These are phyloP conservation scores for Microbotryum scabiosae DNA, from an alignment of 1,284 basidiomycete genomes.

Conservation along the genomic window DNA sequence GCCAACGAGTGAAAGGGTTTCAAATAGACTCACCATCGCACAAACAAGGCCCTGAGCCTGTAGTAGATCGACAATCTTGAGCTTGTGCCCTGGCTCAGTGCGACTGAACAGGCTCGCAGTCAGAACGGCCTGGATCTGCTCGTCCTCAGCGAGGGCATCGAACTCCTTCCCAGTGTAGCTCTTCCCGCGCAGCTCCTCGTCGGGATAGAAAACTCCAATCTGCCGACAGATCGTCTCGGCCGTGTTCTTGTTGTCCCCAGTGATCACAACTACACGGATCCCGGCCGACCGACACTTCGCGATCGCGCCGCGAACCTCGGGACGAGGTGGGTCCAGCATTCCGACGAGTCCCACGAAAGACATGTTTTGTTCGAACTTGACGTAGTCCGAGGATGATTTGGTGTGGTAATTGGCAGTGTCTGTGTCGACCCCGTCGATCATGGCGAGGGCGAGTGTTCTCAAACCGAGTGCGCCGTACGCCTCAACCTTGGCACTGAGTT, in stretches of 20 bases:
- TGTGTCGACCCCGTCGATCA: slow-evolving; percentile 65
- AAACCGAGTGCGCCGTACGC: slow-evolving; percentile 74
- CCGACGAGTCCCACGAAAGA: slow-evolving; percentile 92
- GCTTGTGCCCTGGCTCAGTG: slow-evolving; percentile 93
- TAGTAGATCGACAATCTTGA: slow-evolving; percentile 87
- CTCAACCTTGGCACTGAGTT: slow-evolving; percentile 54
- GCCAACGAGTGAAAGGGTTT: neutral
- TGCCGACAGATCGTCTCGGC: slow-evolving; percentile 94
- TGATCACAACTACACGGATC: slow-evolving; percentile 94
- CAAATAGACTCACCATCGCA: slow-evolving; percentile 69
- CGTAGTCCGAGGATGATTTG: slow-evolving; percentile 68
- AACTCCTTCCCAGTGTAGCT: slow-evolving; percentile 91
- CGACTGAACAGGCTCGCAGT: slow-evolving; percentile 81
- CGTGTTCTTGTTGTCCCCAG: slow-evolving; percentile 96
- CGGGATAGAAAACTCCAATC: slow-evolving; percentile 84
- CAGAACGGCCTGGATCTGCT: slow-evolving; percentile 77
- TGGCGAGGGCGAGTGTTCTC: slow-evolving; percentile 84
- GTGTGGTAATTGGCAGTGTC: slow-evolving; percentile 71
- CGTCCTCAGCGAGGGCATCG: slow-evolving; percentile 66
- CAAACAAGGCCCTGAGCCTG: slow-evolving; percentile 87
- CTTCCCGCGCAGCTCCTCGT: slow-evolving; percentile 56
- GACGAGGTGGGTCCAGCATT: slow-evolving; percentile 96
- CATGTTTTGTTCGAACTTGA: slow-evolving; percentile 79
- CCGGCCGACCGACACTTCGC: slow-evolving; percentile 86
- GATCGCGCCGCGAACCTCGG: slow-evolving; percentile 80